phyloP scores from a whole-genome alignment of 2,329 filamentous ascomycete genomes.

The Simplicillium aogashimaense region DNA sequence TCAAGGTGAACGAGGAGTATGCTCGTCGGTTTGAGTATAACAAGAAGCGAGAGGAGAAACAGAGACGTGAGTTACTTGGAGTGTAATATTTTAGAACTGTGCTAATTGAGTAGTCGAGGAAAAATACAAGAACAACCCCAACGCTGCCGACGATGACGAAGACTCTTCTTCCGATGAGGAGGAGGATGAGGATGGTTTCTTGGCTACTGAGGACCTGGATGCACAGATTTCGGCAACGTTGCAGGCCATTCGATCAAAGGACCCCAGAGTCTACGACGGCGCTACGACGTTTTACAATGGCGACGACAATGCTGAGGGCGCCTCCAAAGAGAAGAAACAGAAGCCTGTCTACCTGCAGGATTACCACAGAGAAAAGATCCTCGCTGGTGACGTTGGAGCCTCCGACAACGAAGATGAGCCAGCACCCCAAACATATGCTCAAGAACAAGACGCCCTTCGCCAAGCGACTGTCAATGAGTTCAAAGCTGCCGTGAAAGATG shows the following conservation, averaged over 20 bases:
- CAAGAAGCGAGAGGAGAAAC: slow-evolving; percentile 86
- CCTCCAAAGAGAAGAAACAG: slow-evolving; percentile 49
- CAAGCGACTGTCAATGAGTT: slow-evolving; percentile 70
- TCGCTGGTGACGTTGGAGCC: slow-evolving; percentile 57
- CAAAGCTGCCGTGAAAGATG: slow-evolving; percentile 47
- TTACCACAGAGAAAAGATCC: slow-evolving; percentile 85
- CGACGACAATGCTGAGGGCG: slow-evolving; percentile 37
- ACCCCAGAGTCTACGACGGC: slow-evolving; percentile 82
- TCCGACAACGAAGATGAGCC: slow-evolving; percentile 45
- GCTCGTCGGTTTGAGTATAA: slow-evolving; percentile 90
- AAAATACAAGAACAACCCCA: slow-evolving; percentile 55
- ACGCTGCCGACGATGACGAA: slow-evolving; percentile 37
- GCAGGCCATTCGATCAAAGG: slow-evolving; percentile 78
- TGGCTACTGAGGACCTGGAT: slow-evolving; percentile 79
- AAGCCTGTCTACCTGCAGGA: slow-evolving; percentile 81
- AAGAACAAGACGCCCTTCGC: slow-evolving; percentile 82
- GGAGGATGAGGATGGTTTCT: slow-evolving; percentile 82
- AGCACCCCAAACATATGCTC: slow-evolving; percentile 61
- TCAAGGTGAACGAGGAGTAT: slow-evolving; percentile 87
- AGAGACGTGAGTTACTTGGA: slow-evolving; percentile 43
- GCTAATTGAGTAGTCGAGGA: slow-evolving; percentile 60
- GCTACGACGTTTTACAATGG: slow-evolving; percentile 68
- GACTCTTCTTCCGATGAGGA: slow-evolving; percentile 68
- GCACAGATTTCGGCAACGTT: slow-evolving; percentile 80
- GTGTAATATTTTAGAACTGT: slow-evolving; percentile 11